Evolutionary conservation across 2,329 filamentous ascomycete genomes (phyloP).

Genomic region (Colletotrichum agaves): DNA sequence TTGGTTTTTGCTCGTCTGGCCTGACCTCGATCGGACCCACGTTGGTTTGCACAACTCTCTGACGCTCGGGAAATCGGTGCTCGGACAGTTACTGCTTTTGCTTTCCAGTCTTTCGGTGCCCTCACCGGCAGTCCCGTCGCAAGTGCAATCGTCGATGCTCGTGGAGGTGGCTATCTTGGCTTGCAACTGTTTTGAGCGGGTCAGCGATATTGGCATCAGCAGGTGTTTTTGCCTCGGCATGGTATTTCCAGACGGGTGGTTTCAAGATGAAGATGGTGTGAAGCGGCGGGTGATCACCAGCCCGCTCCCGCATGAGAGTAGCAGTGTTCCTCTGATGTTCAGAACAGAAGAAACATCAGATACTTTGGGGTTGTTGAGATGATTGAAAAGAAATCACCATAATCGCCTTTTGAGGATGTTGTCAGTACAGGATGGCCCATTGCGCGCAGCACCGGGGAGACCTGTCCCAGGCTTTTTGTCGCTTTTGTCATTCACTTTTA

Average conservation of each 20-base stretch:
- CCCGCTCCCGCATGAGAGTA: too few species aligned
- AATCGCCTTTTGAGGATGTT: too few species aligned
- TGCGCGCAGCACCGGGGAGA: too few species aligned
- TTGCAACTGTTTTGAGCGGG: conserved; percentile 75
- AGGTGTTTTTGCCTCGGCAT: conserved; percentile 44
- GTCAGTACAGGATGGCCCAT: too few species aligned
- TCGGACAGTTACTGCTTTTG: conserved; percentile 72
- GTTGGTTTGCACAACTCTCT: conserved; percentile 76
- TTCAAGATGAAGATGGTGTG: conserved; percentile 49
- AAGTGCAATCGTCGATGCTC: conserved; percentile 65
- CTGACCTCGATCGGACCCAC: conserved; percentile 72
- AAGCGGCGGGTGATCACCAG: neutral
- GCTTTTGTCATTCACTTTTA: too few species aligned
- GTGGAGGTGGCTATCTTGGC: conserved; percentile 65
- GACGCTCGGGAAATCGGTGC: conserved; percentile 76
- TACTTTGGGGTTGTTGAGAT: too few species aligned
- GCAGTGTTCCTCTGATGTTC: too few species aligned
- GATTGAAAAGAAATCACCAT: too few species aligned
- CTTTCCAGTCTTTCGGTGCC: conserved; percentile 70
- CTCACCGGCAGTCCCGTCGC: conserved; percentile 75
- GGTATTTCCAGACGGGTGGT: conserved; percentile 49
- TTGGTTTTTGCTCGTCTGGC: conserved; percentile 77
- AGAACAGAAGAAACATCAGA: too few species aligned
- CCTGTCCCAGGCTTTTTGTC: too few species aligned
- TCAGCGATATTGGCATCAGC: conserved; percentile 52